Conservation (phyloP, 192 early-diverging fungal genomes). For the Lunasporangiospora selenospora region DNA sequence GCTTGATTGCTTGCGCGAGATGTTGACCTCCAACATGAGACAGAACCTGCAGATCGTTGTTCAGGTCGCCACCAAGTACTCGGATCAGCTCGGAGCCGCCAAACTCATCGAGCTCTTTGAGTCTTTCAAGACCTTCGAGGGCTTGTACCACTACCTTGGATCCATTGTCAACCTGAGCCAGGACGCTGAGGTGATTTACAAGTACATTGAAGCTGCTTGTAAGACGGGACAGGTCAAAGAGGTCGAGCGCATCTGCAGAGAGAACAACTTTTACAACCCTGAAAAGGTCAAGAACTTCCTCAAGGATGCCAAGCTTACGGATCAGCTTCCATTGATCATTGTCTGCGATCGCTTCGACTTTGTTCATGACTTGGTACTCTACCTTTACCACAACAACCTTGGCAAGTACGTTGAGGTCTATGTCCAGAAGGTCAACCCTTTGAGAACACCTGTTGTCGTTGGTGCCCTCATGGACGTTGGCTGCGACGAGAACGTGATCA, state of each 20-base stretch:
- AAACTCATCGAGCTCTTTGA: constrained; percentile 95
- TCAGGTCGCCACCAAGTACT: constrained; percentile 97
- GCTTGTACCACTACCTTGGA: constrained; percentile 96
- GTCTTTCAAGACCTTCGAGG: constrained; percentile 89
- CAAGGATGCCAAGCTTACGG: constrained; percentile 95
- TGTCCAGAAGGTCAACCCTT: constrained; percentile 98
- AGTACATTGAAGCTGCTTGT: constrained; percentile 98
- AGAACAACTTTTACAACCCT: constrained; percentile 95
- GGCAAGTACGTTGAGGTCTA: constrained; percentile 99
- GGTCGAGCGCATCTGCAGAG: constrained; percentile 96
- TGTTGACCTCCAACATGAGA: constrained; percentile 89
- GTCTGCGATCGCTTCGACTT: constrained; percentile 98
- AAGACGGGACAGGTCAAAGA: constrained; percentile 95
- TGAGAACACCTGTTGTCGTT: constrained; percentile 93
- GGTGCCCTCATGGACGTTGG: constrained; percentile 98
- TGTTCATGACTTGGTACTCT: constrained; percentile 97
- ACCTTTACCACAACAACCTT: constrained; percentile 92
- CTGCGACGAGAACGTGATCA: constrained; percentile 94
- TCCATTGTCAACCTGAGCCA: constrained; percentile 96
- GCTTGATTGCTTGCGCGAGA: constrained; percentile 93
- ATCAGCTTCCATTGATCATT: constrained; percentile 97
- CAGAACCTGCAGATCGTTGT: constrained; percentile 97
- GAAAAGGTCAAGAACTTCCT: constrained; percentile 99
- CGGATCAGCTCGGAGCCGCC: constrained; percentile 89
- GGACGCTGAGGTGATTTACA: constrained; percentile 96